Conservation (phyloP, 306 rosid genomes). For the Abrus precatorius region DNA sequence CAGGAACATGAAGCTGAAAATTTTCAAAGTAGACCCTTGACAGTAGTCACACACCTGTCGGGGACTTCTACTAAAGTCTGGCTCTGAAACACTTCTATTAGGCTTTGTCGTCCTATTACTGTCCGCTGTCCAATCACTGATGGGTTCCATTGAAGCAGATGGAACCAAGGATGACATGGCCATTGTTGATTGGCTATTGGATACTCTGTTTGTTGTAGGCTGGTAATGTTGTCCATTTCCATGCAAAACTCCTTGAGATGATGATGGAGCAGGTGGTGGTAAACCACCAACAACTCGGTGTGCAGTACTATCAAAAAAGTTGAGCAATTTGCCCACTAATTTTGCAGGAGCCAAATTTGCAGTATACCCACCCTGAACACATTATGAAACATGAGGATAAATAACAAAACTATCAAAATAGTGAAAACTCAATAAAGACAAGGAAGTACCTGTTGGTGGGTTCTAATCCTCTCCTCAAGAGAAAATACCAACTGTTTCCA, state of each 20-base stretch:
- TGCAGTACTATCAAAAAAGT: constrained; percentile 93
- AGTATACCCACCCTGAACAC: constrained; percentile 83
- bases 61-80: constrained; percentile 89
- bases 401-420: constrained; percentile 33
- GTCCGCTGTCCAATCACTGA: constrained; percentile 73
- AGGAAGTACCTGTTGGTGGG: constrained; percentile 81
- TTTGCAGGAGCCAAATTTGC: constrained; percentile 83
- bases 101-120: constrained; percentile 60
- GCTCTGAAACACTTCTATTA: constrained; percentile 94
- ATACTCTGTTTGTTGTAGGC: constrained; percentile 62
- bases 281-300: constrained; percentile 94
- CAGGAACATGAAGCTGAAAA: constrained; percentile 24
- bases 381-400: constrained; percentile 32
- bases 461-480: constrained; percentile 90
- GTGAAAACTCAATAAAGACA: constrained; percentile 25
- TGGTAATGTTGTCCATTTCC: constrained; percentile 68
- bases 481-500: constrained; percentile 81
- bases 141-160: constrained; percentile 87
- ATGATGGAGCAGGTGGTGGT: constrained; percentile 86
- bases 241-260: constrained; percentile 62
- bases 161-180: constrained; percentile 90
- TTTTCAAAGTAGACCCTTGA: constrained; percentile 17
- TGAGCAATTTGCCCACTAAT: constrained; percentile 85
- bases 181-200: constrained; percentile 88
- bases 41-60: constrained; percentile 67